Conservation (phyloP, 2,329 filamentous ascomycete species). For the Ophiostoma sp. region DNA sequence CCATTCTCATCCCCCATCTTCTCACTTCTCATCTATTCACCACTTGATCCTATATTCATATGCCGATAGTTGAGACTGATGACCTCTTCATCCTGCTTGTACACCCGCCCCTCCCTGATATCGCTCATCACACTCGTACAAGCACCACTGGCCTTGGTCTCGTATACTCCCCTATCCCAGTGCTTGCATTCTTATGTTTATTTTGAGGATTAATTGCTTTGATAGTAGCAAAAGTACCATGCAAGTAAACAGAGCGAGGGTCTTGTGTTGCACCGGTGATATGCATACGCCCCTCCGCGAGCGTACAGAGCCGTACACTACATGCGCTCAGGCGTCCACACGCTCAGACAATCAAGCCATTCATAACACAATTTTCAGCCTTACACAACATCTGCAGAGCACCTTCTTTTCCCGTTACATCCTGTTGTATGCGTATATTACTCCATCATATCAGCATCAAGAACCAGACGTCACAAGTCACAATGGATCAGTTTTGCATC, state of each 20-base stretch:
- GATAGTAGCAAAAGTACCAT: not conserved
- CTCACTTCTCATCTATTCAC: not conserved
- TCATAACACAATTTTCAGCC: slow-evolving; percentile 3
- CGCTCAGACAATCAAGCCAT: slow-evolving; percentile 11
- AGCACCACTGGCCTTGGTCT: not conserved
- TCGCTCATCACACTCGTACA: slow-evolving; percentile 21
- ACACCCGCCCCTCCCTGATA: not conserved
- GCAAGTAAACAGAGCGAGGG: not conserved
- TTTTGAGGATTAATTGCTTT: no score
- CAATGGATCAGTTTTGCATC: slow-evolving; percentile 1
- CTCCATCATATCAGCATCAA: not conserved
- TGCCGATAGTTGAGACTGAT: slow-evolving; percentile 10
- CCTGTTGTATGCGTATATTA: not conserved
- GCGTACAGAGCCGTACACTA: not conserved
- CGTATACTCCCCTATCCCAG: slow-evolving; percentile 11
- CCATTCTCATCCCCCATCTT: not conserved
- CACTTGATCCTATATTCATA: not conserved
- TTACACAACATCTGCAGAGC: slow-evolving; percentile 21
- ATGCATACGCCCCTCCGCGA: slow-evolving; percentile 3
- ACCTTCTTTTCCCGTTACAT: slow-evolving; percentile 15
- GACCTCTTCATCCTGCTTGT: not conserved
- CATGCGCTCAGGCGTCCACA: slow-evolving; percentile 6
- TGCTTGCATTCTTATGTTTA: not conserved
- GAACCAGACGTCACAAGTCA: slow-evolving; percentile 7
- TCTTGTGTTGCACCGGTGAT: not conserved